Evolutionary conservation across 352 stramenopile genomes (phyloP).

Genomic region (Hyphochytrium catenoides): DNA sequence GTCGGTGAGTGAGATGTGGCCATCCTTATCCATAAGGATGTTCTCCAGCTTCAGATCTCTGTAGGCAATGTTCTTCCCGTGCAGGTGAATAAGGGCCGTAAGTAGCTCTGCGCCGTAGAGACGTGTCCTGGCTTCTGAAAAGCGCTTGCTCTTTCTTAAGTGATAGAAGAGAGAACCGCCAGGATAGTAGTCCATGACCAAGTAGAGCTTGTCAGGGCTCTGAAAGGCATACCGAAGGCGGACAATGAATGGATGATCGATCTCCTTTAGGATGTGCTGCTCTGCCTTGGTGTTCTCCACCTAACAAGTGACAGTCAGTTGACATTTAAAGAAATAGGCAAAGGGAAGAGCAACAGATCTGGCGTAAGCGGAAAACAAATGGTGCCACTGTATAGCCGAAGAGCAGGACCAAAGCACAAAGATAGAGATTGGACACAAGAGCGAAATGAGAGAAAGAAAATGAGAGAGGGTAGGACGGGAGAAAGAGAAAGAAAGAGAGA

Average conservation of each 20-base stretch:
- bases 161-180: slow-evolving; percentile 69
- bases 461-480: too few relatives aligned
- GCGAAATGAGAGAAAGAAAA: too few relatives aligned
- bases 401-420: too few relatives aligned
- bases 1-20: slow-evolving; percentile 59
- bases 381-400: too few relatives aligned
- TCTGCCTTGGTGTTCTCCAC: slow-evolving; percentile 75
- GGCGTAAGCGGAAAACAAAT: too few relatives aligned
- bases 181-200: slow-evolving; percentile 87
- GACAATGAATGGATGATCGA: slow-evolving; percentile 62
- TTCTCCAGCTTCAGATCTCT: slow-evolving; percentile 68
- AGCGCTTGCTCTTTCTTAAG: slow-evolving; percentile 55
- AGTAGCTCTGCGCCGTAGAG: slow-evolving; percentile 64
- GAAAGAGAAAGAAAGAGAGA: too few relatives aligned
- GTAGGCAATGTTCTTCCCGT: slow-evolving; percentile 66
- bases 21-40: slow-evolving; percentile 62
- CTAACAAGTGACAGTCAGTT: slow-evolving; percentile 7
- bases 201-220: slow-evolving; percentile 76
- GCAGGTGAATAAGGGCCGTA: slow-evolving; percentile 57
- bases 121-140: slow-evolving; percentile 47
- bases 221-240: slow-evolving; percentile 60
- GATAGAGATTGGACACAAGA: too few relatives aligned
- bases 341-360: too few relatives aligned
- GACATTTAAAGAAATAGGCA: too few relatives aligned
- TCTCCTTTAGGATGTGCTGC: slow-evolving; percentile 66